Percentiles rank a stretch among this genome's conserved stretches.
phyloP scores from a whole-genome alignment of 176 grass and related monocot species.

The Bromus sterilis region DNA sequence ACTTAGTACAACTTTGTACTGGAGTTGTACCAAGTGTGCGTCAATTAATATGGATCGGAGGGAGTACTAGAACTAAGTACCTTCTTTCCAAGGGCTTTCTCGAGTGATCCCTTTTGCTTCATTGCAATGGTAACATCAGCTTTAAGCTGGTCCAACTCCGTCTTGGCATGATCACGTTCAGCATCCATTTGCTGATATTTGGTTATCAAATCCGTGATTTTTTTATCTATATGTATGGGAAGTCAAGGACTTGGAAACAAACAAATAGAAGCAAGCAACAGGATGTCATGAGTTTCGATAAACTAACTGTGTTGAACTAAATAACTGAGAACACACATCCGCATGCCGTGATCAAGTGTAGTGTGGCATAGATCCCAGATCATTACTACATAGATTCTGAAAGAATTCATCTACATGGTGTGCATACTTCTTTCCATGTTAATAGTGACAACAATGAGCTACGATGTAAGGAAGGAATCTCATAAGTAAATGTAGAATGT shows the following conservation, averaged over 20 bases:
- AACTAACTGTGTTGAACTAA: neutral
- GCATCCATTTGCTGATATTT: constrained; percentile 96
- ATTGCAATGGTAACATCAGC: constrained; percentile 57
- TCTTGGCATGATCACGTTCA: constrained; percentile 76
- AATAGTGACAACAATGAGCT: neutral
- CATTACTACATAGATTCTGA: neutral
- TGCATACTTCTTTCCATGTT: neutral
- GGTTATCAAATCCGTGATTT: constrained; percentile 84
- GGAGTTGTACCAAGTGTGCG: too few species aligned
- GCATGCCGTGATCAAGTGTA: neutral
- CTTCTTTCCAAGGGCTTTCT: constrained; percentile 88
- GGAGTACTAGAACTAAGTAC: too few species aligned
- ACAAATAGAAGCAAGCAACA: constrained; percentile 8
- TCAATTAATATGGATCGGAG: too few species aligned
- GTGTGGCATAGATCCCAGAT: neutral
- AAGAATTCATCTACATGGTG: neutral
- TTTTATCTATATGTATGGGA: constrained; percentile 86
- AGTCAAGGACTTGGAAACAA: constrained; percentile 66
- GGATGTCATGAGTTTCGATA: neutral
- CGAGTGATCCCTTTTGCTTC: constrained; percentile 67
- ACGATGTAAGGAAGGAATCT: neutral
- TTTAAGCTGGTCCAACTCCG: constrained; percentile 68
- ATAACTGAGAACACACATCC: neutral
- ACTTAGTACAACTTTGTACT: too few species aligned
- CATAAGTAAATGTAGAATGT: neutral